Conservation (phyloP, 2,329 filamentous ascomycete species). For the Alternaria burnsii region DNA sequence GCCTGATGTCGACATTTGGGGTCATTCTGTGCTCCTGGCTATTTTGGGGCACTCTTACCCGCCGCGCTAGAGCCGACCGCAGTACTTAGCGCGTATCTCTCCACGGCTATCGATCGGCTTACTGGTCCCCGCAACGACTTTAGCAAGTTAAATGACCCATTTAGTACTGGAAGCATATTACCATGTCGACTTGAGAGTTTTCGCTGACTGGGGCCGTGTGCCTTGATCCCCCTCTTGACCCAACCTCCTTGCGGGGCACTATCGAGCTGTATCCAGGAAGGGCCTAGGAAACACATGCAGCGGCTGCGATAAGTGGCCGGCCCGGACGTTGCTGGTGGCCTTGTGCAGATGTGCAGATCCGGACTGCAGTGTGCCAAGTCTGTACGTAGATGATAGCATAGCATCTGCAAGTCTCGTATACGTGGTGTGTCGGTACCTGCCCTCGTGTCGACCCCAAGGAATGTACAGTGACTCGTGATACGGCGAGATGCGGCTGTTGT, state of each 20-base stretch:
- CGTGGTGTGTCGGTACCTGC: constrained; percentile 30
- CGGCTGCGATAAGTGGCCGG: constrained; percentile 52
- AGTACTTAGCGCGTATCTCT: constrained; percentile 30
- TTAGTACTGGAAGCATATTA: constrained; percentile 31
- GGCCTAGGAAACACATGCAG: constrained; percentile 49
- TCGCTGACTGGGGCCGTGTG: constrained; percentile 33
- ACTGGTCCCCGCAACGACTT: constrained; percentile 42
- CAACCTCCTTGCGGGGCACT: constrained; percentile 42
- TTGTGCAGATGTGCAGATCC: constrained; percentile 46
- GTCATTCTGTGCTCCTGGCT: constrained; percentile 45
- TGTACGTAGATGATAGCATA: constrained; percentile 26
- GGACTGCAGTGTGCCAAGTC: constrained; percentile 42
- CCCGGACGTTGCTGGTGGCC: constrained; percentile 49
- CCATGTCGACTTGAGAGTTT: constrained; percentile 23
- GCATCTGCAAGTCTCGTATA: constrained; percentile 28
- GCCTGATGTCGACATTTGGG: constrained; percentile 45
- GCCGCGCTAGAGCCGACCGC: constrained; percentile 38
- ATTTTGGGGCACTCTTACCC: constrained; percentile 53
- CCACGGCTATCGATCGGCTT: constrained; percentile 39
- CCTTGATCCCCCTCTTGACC: constrained; percentile 32
- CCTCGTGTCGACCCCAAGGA: constrained; percentile 27
- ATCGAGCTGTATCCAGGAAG: constrained; percentile 35
- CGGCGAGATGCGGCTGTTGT: constrained; percentile 27
- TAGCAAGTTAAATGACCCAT: constrained; percentile 44
- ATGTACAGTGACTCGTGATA: constrained; percentile 36